A percentile compares a stretch with the other conserved stretches of the same genome.
phyloP scores from a whole-genome alignment of 2,329 filamentous ascomycete genomes.

The Pestalotiopsis sp. region DNA sequence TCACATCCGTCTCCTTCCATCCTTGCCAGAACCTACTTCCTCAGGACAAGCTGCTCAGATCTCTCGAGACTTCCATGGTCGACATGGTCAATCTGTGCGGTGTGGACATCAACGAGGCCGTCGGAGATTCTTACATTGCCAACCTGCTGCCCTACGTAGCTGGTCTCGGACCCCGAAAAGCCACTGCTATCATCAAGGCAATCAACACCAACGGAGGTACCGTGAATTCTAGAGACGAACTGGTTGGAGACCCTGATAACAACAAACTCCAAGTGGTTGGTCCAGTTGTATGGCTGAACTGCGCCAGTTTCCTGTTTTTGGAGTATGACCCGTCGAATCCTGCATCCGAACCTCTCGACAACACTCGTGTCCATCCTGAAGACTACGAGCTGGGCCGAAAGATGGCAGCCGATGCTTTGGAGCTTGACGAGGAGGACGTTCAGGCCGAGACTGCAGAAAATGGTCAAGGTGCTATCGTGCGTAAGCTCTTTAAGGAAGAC shows the following conservation, averaged over 20 bases:
- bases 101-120: constrained; percentile 92
- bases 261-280: constrained; percentile 80
- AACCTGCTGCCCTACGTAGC: constrained; percentile 90
- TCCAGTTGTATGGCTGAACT: constrained; percentile 93
- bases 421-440: constrained; percentile 96
- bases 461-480: constrained; percentile 85
- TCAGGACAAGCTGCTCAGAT: constrained; percentile 81
- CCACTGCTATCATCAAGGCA: constrained; percentile 80
- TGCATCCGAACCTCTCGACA: constrained; percentile 89
- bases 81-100: constrained; percentile 98
- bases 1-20: constrained; percentile 85
- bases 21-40: constrained; percentile 87
- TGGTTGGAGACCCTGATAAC: constrained; percentile 85
- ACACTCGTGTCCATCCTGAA: constrained; percentile 95
- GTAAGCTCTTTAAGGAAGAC: constrained; percentile 92
- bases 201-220: constrained; percentile 90
- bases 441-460: constrained; percentile 92
- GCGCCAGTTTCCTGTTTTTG: constrained; percentile 91
- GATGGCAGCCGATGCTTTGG: constrained; percentile 95
- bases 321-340: constrained; percentile 82
- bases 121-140: constrained; percentile 78
- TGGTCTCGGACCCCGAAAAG: constrained; percentile 90
- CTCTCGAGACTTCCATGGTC: constrained; percentile 94
- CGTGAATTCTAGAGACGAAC: constrained; percentile 81
- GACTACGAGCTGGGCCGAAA: constrained; percentile 98